These are phyloP conservation scores for Capsicum rhomboideum DNA, from an alignment of 257 asterid genomes.

Conservation along the genomic window DNA sequence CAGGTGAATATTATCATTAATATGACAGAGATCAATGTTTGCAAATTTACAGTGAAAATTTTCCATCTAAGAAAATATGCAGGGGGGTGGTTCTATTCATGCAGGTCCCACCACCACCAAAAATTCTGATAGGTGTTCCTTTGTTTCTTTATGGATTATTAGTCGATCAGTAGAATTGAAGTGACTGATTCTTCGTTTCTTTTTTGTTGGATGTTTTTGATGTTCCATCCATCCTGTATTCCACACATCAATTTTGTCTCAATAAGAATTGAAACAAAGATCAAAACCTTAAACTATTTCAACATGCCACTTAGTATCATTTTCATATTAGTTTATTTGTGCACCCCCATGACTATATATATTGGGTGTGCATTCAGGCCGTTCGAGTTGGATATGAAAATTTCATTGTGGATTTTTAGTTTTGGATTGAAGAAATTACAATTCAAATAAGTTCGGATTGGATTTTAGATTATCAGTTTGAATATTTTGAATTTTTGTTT, in stretches of 20 bases:
- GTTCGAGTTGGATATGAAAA: no score
- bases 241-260: background rate
- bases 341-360: no score
- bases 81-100: background rate
- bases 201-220: background rate
- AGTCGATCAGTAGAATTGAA: background rate
- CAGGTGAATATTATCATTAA: background rate
- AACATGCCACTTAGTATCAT: no score
- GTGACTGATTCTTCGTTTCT: constrained; percentile 1
- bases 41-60: background rate
- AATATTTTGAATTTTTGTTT: no score
- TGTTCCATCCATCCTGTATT: background rate
- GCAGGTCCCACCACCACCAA: background rate
- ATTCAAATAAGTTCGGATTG: no score
- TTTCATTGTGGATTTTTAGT: no score
- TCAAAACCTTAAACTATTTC: no score
- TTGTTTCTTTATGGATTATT: background rate
- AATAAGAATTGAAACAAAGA: no score
- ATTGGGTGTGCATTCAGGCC: no score
- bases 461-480: no score
- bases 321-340: no score
- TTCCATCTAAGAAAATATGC: background rate
- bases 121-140: background rate
- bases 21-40: background rate
- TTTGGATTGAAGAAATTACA: no score